Evolutionary conservation across 257 asterid genomes (phyloP).

Genomic region (Gynochthodes officinalis): DNA sequence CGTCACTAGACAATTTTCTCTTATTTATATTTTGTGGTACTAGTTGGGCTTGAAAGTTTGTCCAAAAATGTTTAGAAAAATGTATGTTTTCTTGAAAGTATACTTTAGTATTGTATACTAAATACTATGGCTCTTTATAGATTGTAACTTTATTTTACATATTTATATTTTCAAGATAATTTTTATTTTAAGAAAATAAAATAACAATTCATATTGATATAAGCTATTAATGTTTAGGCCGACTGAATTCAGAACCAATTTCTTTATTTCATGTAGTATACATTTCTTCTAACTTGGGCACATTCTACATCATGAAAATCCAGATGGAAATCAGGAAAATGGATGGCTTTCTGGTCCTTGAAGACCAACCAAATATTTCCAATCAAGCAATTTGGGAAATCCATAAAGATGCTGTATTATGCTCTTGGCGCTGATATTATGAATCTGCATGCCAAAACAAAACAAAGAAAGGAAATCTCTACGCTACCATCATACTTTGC

Average conservation of each 20-base stretch:
- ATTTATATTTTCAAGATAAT: no score
- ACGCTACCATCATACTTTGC: constrained; percentile 3
- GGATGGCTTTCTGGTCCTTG: not conserved
- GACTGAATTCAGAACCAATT: not conserved
- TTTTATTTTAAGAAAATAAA: no score
- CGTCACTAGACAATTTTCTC: no score
- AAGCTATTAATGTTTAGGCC: no score
- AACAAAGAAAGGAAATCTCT: not conserved
- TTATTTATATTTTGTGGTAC: no score
- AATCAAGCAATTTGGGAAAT: constrained; percentile 8
- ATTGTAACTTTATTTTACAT: no score
- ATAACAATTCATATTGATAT: no score
- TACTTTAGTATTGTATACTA: no score
- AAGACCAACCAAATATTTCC: not conserved
- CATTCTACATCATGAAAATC: not conserved
- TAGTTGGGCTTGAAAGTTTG: no score
- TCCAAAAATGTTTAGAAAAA: no score
- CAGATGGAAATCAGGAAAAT: not conserved
- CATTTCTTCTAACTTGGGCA: not conserved
- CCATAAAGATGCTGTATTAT: constrained; percentile 7
- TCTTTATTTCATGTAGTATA: not conserved
- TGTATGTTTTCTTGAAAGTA: no score
- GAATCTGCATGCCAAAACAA: constrained; percentile 17
- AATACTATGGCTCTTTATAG: no score
- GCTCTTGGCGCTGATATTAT: constrained; percentile 15